Percentiles rank a stretch among this genome's conserved stretches.
Conservation (phyloP, 1,139 yeast genomes). For the Debaryomyces nepalensis region DNA sequence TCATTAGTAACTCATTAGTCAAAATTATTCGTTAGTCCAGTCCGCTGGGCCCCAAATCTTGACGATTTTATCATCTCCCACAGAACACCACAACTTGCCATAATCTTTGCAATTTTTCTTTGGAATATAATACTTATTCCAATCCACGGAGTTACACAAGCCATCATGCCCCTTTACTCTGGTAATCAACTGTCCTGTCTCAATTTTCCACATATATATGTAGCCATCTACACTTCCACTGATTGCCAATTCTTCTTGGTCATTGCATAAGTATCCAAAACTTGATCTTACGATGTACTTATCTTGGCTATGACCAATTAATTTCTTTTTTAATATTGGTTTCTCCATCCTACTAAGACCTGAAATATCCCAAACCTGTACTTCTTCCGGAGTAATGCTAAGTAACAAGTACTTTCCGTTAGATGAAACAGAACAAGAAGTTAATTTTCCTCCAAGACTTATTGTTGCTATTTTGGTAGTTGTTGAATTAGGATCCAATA, state of each 20-base stretch:
- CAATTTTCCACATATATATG: conserved; percentile 80
- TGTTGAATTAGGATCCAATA: conserved; percentile 38
- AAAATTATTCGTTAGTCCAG: conserved; percentile 14
- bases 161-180: conserved; percentile 64
- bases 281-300: conserved; percentile 76
- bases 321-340: conserved; percentile 60
- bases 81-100: conserved; percentile 73
- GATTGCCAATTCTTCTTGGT: conserved; percentile 68
- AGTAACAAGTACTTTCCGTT: conserved; percentile 59
- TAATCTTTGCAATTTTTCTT: conserved; percentile 31
- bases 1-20: neutral
- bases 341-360: conserved; percentile 22
- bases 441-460: conserved; percentile 40
- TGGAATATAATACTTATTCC: conserved; percentile 54
- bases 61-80: conserved; percentile 78
- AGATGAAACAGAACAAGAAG: conserved; percentile 46
- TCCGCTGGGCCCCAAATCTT: conserved; percentile 63
- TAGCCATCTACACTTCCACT: conserved; percentile 87
- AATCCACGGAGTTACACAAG: conserved; percentile 74
- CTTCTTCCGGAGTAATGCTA: conserved; percentile 74
- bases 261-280: conserved; percentile 59
- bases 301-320: conserved; percentile 73
- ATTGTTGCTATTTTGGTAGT: conserved; percentile 41
- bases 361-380: conserved; percentile 75
- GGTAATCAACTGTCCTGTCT: conserved; percentile 71